These are phyloP conservation scores for Phytophthora sansomeana DNA, from an alignment of 352 stramenopile genomes.

Conservation along the genomic window DNA sequence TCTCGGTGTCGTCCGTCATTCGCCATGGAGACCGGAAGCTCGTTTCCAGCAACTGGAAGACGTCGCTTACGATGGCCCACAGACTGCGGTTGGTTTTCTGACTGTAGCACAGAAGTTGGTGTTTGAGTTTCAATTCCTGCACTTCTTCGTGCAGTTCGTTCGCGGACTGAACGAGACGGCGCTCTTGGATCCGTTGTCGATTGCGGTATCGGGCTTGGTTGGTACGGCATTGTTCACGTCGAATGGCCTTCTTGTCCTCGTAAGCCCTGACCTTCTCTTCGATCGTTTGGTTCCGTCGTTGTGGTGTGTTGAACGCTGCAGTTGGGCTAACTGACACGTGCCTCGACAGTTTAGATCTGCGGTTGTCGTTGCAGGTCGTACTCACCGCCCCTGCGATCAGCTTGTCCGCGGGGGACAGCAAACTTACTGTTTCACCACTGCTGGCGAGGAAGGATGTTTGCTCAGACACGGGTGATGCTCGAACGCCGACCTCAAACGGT, in stretches of 20 bases:
- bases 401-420: background rate
- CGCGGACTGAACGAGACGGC: background rate
- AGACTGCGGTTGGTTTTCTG: constrained; percentile 8
- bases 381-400: background rate
- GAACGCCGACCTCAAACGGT: too few species aligned
- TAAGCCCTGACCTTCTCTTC: background rate
- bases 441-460: too few species aligned
- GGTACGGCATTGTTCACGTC: constrained; percentile 25
- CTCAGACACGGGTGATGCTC: too few species aligned
- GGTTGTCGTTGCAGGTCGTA: too few species aligned
- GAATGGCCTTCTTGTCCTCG: constrained; percentile 18
- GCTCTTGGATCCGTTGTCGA: constrained; percentile 5
- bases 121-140: constrained; percentile 14
- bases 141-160: constrained; percentile 19
- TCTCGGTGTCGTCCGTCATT: constrained; percentile 20
- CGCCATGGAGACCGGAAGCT: constrained; percentile 21
- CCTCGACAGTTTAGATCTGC: too few species aligned
- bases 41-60: constrained; percentile 18
- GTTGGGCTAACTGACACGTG: background rate
- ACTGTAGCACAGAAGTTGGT: background rate
- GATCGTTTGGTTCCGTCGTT: too few species aligned
- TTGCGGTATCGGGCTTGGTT: constrained; percentile 36
- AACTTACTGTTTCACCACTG: too few species aligned
- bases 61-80: constrained; percentile 19
- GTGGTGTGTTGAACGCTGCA: too few species aligned